Evolutionary conservation across 306 rosid genomes (phyloP), one percentile per base, ranked within the genome.

Genomic region (Pterocarpus macrocarpus): DNA sequence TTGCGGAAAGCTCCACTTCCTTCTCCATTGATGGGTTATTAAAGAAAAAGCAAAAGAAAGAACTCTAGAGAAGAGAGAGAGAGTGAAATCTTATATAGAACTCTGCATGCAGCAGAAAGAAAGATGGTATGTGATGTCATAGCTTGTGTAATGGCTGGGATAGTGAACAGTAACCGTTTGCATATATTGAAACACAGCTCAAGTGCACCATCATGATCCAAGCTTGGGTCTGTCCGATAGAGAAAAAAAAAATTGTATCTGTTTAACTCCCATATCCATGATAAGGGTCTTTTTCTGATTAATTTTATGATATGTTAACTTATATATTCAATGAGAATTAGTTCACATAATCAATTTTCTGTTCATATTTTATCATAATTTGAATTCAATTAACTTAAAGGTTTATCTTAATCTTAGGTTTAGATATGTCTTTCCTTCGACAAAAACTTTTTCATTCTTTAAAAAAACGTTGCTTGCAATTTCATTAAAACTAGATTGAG

Each of bases 1-100:
- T 80, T 71, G 90, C 66, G 38, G 82, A 58, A 28, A 63, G 75
- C 35, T 69, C 84, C 33, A 5, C 75, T 80, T 64, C 64, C 80
- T 81, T 75, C 35, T 81, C 87, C 88, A 68, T 82, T 75, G 57
- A 22, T 28, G 53, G 17, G 8, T 67, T 61, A 11, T 38, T 67
- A 56, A 3, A 68, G 5, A 12, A 68, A 71, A 15, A 50, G 3
- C 5, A 4, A 53, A 38, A 55, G 30, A 68, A 77, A 50, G 10
- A 22, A 39, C 1, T 11, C 15, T 2, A 39, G 8, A 39, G 50
- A 9, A 50, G 13, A 14, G 4, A 50, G 14, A 5, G 8, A 16
- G 15, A 32, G 15, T 1, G 3, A n/a, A 43, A 39, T 22, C 34
- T 77, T 39, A 77, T 13, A 53, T 36, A 66, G 16, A 16, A 28